Evolutionary conservation across 306 rosid species (phyloP).

Genomic region (Vigna trinervia): DNA sequence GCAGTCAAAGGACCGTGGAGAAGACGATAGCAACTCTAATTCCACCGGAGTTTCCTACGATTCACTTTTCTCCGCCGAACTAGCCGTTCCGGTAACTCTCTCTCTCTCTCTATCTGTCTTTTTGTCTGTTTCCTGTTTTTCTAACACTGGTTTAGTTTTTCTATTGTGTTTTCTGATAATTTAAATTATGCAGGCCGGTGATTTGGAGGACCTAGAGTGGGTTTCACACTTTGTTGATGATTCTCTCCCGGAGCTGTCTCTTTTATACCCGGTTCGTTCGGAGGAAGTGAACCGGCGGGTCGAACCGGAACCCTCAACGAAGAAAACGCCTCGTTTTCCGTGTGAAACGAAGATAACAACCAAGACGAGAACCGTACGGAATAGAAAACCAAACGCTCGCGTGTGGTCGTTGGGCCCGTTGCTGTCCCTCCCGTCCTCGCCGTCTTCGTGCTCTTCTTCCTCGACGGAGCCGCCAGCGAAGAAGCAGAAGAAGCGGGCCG

Average conservation of each 20-base stretch:
- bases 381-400: constrained; percentile 43
- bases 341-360: constrained; percentile 50
- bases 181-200: constrained; percentile 64
- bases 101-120: not conserved
- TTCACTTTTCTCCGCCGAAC: constrained; percentile 60
- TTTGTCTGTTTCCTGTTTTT: not conserved
- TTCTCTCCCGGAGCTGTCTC: constrained; percentile 61
- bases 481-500: constrained; percentile 66
- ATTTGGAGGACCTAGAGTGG: constrained; percentile 86
- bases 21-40: constrained; percentile 54
- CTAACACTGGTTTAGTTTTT: not conserved
- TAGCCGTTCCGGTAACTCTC: constrained; percentile 75
- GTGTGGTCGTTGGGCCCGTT: constrained; percentile 44
- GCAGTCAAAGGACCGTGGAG: constrained; percentile 43
- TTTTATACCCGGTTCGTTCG: constrained; percentile 51
- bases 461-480: constrained; percentile 65
- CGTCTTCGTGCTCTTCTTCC: constrained; percentile 59
- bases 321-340: constrained; percentile 51
- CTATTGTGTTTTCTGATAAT: not conserved
- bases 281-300: constrained; percentile 32
- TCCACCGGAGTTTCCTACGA: constrained; percentile 56
- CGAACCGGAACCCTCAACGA: constrained; percentile 50
- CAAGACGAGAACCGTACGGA: constrained; percentile 59
- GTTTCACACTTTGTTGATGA: constrained; percentile 94
- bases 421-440: constrained; percentile 49